phyloP scores from a whole-genome alignment of 371 early-diverging fungal species.

The Lichtheimia corymbifera region DNA sequence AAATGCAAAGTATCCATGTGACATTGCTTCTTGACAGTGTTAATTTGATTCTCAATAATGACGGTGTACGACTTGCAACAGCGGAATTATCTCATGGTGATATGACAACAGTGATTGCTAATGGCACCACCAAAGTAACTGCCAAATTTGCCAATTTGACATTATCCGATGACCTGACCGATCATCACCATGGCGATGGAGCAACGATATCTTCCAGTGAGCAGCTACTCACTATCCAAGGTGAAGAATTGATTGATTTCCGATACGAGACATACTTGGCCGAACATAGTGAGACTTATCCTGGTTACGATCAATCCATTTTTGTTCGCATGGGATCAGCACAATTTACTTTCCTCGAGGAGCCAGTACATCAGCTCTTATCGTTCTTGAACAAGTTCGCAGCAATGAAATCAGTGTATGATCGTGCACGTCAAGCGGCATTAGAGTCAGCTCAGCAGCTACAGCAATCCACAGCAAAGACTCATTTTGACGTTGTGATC shows the following conservation, averaged over 20 bases:
- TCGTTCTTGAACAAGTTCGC: conserved; percentile 78
- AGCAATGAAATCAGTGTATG: conserved; percentile 86
- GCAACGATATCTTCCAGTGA: conserved; percentile 16
- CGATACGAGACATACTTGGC: conserved; percentile 78
- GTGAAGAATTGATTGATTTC: conserved; percentile 87
- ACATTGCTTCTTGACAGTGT: conserved; percentile 79
- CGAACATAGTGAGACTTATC: conserved; percentile 48
- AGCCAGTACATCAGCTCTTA: conserved; percentile 57
- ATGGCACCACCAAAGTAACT: conserved; percentile 64
- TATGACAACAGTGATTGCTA: conserved; percentile 64
- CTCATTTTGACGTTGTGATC: conserved; percentile 86
- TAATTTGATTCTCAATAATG: conserved; percentile 82
- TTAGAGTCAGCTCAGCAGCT: conserved; percentile 80
- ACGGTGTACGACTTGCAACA: conserved; percentile 79
- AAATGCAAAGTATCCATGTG: conserved; percentile 48
- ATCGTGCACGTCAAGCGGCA: conserved; percentile 87
- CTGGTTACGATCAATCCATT: conserved; percentile 86
- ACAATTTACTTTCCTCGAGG: conserved; percentile 70
- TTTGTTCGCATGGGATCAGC: conserved; percentile 82
- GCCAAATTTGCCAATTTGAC: conserved; percentile 89
- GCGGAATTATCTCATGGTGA: conserved; percentile 75
- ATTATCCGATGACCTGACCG: conserved; percentile 64
- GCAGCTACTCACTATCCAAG: conserved; percentile 82
- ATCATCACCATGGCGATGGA: not conserved
- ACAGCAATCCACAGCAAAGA: conserved; percentile 62